Evolutionary conservation across 108 stramenopile genomes (phyloP).

Genomic region (Nitzschia putrida): DNA sequence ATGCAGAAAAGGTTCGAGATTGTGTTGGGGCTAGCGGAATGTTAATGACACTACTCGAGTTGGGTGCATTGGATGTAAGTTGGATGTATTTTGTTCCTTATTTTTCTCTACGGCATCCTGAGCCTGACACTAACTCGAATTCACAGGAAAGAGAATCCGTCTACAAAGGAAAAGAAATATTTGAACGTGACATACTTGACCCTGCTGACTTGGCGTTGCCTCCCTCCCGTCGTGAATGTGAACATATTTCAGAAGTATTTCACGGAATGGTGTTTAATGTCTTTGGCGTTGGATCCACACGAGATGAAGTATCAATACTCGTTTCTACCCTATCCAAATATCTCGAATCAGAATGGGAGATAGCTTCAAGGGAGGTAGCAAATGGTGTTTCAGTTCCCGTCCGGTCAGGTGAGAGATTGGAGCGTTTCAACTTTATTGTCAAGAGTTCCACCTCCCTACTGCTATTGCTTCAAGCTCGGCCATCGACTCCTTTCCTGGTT

Average conservation of each 20-base stretch:
- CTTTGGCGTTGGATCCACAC: slow-evolving; percentile 36
- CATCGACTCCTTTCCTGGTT: slow-evolving; percentile 37
- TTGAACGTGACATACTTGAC: slow-evolving; percentile 3
- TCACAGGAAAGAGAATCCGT: neutral
- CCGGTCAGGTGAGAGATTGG: neutral
- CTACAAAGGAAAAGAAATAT: neutral
- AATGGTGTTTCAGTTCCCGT: neutral
- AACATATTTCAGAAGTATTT: slow-evolving; percentile 50
- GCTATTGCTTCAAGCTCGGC: slow-evolving; percentile 40
- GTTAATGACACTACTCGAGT: slow-evolving; percentile 42
- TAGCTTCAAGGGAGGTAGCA: slow-evolving; percentile 19
- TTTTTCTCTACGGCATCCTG: neutral
- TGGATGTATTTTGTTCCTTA: neutral
- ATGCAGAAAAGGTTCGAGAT: slow-evolving; percentile 66
- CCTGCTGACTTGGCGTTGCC: neutral
- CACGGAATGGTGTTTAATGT: slow-evolving; percentile 63
- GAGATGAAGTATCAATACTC: slow-evolving; percentile 44
- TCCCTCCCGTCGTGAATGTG: slow-evolving; percentile 26
- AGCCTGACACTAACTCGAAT: neutral
- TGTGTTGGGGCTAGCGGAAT: slow-evolving; percentile 55
- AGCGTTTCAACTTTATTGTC: slow-evolving; percentile 11
- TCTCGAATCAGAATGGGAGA: slow-evolving; percentile 57
- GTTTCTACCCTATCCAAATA: slow-evolving; percentile 56
- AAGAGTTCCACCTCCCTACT: slow-evolving; percentile 42
- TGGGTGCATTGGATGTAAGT: slow-evolving; percentile 33